Percentiles rank a stretch among this genome's conserved stretches.
Conservation (phyloP, 2,329 filamentous ascomycete genomes). For the Triangularia setosa region DNA sequence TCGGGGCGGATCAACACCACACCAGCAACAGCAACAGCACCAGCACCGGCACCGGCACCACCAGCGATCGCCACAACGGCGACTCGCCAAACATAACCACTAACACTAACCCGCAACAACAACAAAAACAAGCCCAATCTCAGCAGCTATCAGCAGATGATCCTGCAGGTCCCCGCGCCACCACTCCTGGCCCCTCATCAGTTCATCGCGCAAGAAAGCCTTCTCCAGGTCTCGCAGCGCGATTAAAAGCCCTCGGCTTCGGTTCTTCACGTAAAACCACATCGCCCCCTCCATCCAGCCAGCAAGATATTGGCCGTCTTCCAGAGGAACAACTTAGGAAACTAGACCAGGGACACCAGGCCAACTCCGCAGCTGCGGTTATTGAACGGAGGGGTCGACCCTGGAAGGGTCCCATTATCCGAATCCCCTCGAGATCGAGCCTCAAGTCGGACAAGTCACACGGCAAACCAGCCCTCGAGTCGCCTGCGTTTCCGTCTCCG, state of each 20-base stretch:
- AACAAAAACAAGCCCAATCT: constrained; percentile 18
- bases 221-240: constrained; percentile 61
- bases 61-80: not conserved
- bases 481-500: constrained; percentile 31
- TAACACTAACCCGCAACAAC: constrained; percentile 6
- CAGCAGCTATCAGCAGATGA: constrained; percentile 15
- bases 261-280: constrained; percentile 42
- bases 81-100: not conserved
- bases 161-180: constrained; percentile 25
- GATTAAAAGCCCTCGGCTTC: constrained; percentile 62
- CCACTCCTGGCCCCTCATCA: constrained; percentile 25
- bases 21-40: constrained; percentile 13
- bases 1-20: constrained; percentile 21
- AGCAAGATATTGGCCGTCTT: constrained; percentile 60
- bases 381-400: constrained; percentile 65
- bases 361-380: constrained; percentile 46
- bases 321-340: constrained; percentile 66
- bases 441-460: constrained; percentile 26
- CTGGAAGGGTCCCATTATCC: constrained; percentile 64
- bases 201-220: constrained; percentile 49
- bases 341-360: constrained; percentile 64
- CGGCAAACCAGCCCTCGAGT: constrained; percentile 22
- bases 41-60: constrained; percentile 15
- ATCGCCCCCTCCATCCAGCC: constrained; percentile 28
- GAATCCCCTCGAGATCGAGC: constrained; percentile 40